phyloP scores from a whole-genome alignment of 768 basidiomycete genomes.

The Pisolithus sp. region DNA sequence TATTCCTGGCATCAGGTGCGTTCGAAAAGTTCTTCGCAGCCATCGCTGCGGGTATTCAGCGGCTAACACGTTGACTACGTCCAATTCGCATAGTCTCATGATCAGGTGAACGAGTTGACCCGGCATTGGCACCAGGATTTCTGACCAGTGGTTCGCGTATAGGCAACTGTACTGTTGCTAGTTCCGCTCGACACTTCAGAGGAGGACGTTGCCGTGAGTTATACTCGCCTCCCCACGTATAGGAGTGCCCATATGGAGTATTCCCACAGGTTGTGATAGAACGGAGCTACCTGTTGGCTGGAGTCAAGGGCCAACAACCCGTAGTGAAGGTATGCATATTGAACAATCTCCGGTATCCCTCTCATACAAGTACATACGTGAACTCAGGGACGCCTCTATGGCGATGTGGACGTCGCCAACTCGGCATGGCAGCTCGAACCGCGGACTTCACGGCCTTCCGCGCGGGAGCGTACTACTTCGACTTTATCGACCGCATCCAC shows the following conservation, averaged over 20 bases:
- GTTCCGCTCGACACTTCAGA: conserved; percentile 67
- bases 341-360: neutral
- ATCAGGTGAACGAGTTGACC: conserved; percentile 49
- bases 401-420: conserved; percentile 54
- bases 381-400: conserved; percentile 65
- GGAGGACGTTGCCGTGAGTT: conserved; percentile 62
- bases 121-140: conserved; percentile 9
- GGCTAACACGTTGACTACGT: conserved; percentile 8
- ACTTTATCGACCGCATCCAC: conserved; percentile 70
- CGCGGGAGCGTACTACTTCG: conserved; percentile 69
- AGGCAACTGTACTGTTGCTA: conserved; percentile 74
- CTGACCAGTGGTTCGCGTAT: conserved; percentile 12
- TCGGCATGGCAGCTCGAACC: conserved; percentile 81
- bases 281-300: conserved; percentile 63
- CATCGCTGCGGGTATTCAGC: conserved; percentile 11
- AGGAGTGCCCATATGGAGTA: neutral
- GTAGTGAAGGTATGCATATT: conserved; percentile 59
- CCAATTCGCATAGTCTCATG: conserved; percentile 57
- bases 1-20: conserved; percentile 88
- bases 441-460: conserved; percentile 42
- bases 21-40: conserved; percentile 4
- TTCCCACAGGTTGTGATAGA: conserved; percentile 61
- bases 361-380: neutral
- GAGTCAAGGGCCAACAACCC: conserved; percentile 62
- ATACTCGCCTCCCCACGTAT: neutral